Conservation (phyloP, 768 basidiomycete genomes). For the Macrolepiota albuminosa region DNA sequence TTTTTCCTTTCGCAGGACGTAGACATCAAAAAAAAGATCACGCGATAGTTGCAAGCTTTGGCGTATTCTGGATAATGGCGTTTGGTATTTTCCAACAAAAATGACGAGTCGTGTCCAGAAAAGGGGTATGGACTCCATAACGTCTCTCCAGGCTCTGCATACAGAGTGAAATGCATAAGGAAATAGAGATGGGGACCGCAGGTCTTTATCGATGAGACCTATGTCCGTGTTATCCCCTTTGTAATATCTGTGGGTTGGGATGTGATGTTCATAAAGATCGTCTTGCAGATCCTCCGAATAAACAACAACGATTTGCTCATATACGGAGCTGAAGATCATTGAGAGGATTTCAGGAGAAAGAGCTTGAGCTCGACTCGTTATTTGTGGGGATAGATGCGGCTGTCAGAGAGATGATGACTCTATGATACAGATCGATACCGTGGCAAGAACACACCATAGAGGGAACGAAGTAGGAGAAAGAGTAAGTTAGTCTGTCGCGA, state of each 20-base stretch:
- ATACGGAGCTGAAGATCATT: neutral
- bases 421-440: neutral
- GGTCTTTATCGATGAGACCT: neutral
- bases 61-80: neutral
- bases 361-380: neutral
- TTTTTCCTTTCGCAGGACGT: neutral
- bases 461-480: neutral
- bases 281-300: neutral
- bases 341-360: neutral
- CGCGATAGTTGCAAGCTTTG: neutral
- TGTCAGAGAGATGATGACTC: neutral
- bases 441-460: neutral
- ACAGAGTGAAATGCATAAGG: neutral
- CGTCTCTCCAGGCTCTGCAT: neutral
- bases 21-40: neutral
- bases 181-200: neutral
- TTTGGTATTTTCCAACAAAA: neutral
- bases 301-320: neutral
- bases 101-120: neutral
- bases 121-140: neutral
- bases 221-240: neutral
- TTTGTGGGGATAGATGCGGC: neutral
- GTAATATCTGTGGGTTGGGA: neutral
- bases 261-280: neutral
- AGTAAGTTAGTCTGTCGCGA: neutral